Evolutionary conservation across 176 grass and related monocot species (phyloP), one percentile per base, ranked within the genome.

Genomic region (Hordeum vulgare): DNA sequence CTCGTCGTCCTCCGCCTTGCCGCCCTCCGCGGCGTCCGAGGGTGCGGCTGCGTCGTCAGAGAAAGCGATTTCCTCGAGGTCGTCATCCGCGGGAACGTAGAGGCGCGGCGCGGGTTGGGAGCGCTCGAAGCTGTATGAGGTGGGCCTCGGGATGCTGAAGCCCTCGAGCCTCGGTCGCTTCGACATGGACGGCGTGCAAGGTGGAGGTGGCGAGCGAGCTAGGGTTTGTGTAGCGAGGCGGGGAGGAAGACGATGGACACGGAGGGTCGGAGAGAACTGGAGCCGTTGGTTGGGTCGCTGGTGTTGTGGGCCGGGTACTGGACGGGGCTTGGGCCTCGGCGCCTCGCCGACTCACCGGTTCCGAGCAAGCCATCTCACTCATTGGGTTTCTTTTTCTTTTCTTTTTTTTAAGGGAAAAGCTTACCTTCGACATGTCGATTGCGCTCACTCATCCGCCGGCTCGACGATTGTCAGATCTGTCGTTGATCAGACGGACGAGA

Each of bases 51-150:
- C 73, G 61, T 94, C 90, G 45, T 95, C 86, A 25, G 85, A 92
- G 91, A 93, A 95, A 25, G 92, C 87, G 61, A 95, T 98, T 85
- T 98, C 89, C 67, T 98, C 96, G 61, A 98, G 87, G 87, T 98
- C 96, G n/a, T 95, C 96, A 17, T 93, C 90, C 49, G 84, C 71
- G 13, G 92, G 94, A 63, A 90, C 82, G 77, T 94, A 94, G 59
- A 97, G 92, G 35, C 88, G 88, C 61, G 78, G 94, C 3, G 90
- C 85, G n/a, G 91, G 67, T 73, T 91, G 82, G 40, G 90, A 86
- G 9, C 90, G 84, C 81, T 98, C 96, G 81, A 95, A 98, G 89
- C 69, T 98, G 87, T 98, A 93, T 53, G 90, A 85, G 9, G 93
- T 86, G 56, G 88, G 85, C 29, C 92, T 86, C 40, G 88, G 92